Conservation (phyloP, 2,329 filamentous ascomycete species). For the Fusarium secorum region DNA sequence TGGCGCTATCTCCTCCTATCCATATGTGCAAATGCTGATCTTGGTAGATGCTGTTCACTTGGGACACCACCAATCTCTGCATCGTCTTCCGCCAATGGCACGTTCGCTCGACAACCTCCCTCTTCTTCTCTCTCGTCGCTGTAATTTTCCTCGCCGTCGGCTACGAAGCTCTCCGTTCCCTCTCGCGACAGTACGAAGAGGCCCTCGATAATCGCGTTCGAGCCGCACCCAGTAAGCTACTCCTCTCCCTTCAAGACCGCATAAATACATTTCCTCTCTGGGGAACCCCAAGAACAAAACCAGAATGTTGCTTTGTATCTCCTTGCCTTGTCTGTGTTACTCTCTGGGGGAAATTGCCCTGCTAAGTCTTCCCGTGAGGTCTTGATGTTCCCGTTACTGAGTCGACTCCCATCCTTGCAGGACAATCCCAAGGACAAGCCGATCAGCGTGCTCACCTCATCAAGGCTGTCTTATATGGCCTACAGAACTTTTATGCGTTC, state of each 20-base stretch:
- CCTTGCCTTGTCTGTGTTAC: constrained; percentile 19
- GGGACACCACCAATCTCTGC: constrained; percentile 92
- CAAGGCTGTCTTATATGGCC: constrained; percentile 84
- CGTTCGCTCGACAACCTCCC: constrained; percentile 74
- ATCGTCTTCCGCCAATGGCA: constrained; percentile 96
- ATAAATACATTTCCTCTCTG: constrained; percentile 8
- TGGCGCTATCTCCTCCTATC: constrained; percentile 42
- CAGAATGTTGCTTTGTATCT: constrained; percentile 24
- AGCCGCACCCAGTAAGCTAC: constrained; percentile 60
- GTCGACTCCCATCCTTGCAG: constrained; percentile 72
- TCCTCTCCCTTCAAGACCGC: background rate
- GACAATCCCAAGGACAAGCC: constrained; percentile 69
- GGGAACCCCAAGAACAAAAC: constrained; percentile 19
- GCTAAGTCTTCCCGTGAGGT: constrained; percentile 45
- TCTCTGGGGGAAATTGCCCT: constrained; percentile 34
- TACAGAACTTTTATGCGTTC: constrained; percentile 98
- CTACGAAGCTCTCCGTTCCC: constrained; percentile 87
- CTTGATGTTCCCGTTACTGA: constrained; percentile 63
- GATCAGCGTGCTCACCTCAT: constrained; percentile 76
- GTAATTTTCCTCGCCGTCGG: constrained; percentile 87
- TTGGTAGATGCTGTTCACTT: constrained; percentile 97
- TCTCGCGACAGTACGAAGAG: constrained; percentile 78
- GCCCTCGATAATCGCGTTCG: constrained; percentile 58
- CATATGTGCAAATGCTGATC: constrained; percentile 25
- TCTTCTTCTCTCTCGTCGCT: constrained; percentile 82